phyloP scores from a whole-genome alignment of 345 rosid species.

The Viola odorata region DNA sequence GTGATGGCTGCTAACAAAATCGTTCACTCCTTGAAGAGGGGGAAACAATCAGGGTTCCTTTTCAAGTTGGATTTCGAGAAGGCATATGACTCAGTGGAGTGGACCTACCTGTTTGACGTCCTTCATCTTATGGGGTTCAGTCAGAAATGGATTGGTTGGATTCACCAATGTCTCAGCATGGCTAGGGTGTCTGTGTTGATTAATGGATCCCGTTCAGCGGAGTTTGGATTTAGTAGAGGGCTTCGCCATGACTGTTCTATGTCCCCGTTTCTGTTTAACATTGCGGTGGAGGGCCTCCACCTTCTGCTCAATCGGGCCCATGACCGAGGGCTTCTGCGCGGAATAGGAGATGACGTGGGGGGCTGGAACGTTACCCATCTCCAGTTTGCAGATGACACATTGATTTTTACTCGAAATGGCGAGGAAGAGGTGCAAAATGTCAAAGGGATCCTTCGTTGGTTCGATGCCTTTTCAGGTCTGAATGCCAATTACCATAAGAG shows the following conservation, averaged over 20 bases:
- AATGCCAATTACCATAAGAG: too few species aligned
- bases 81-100: not conserved
- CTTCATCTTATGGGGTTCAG: not conserved
- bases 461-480: too few species aligned
- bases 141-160: not conserved
- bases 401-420: too few species aligned
- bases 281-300: not conserved
- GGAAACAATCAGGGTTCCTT: not conserved
- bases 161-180: not conserved
- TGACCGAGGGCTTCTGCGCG: too few species aligned
- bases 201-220: not conserved
- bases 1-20: not conserved
- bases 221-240: not conserved
- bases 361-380: too few species aligned
- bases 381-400: too few species aligned
- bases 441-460: too few species aligned
- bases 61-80: not conserved
- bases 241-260: not conserved
- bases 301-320: not conserved
- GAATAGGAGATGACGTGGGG: too few species aligned
- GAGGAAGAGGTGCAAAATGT: too few species aligned
- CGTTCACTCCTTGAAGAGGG: not conserved
- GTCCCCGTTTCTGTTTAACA: not conserved
- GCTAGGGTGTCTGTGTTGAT: not conserved
- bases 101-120: not conserved